Evolutionary conservation across 2,329 filamentous ascomycete species (phyloP), one percentile per base, ranked within the genome.

Genomic region (Apiospora aurea): DNA sequence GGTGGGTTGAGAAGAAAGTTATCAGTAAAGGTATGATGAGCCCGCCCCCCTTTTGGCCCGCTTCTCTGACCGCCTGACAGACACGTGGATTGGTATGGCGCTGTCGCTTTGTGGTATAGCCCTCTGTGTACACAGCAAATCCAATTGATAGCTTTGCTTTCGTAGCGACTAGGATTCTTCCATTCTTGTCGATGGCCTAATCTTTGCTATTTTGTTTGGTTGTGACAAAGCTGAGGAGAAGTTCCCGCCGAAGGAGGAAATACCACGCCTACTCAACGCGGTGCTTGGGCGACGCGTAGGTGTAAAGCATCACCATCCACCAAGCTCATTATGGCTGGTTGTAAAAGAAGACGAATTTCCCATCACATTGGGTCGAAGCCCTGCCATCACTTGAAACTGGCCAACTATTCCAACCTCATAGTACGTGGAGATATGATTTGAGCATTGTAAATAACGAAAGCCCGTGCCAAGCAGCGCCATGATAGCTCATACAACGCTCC

Each of bases 1-100:
- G 95, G 95, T 97, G 92, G 86, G 94, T 96, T 0, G 96, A 98
- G 78, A 91, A 91, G 73, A 98, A 98, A 81, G 93, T 95, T 1
- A 97, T 98, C 74, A 93, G 91, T 76, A 88, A 90, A 86, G 90
- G 94, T 95, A 84, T 78, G 88, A 83, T 29, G 41, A 46, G 29
- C 11, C 29, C 47, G 13, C 26, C 53, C 21, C 21, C 26, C 18
- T 61, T 49, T 68, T 8, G 34, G 13, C 13, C 38, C 53, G 70
- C 26, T 38, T 44, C 57, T 49, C 69, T 71, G 49, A 14, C 34
- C 11, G 13, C 43, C 47, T 53, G 21, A 24, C 74, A 94, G 94
- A 96, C 81, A 97, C 94, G 0, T 94, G 92, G 87, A 83, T 94
- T 71, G 95, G 95, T 10, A 95, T 97, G 93, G 84, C 84, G 0